These are phyloP conservation scores for Spencermartinsiella ligniputridi DNA, from an alignment of 1,139 yeast species.

Conservation along the genomic window DNA sequence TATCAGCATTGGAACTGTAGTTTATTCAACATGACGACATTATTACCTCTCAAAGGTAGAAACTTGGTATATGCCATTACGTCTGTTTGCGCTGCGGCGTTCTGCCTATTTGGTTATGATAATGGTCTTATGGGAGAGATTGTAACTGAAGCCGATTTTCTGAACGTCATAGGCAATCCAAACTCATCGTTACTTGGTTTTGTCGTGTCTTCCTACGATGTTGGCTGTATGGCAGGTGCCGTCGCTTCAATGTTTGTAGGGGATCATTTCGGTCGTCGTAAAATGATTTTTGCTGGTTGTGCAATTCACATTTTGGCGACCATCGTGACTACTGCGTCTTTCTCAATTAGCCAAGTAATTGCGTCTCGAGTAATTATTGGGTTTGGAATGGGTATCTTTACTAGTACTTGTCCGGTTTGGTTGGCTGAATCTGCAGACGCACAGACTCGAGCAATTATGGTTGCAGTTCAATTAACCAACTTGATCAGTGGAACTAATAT, in stretches of 20 bases:
- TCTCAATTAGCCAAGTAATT: conserved; percentile 41
- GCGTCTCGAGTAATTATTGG: conserved; percentile 55
- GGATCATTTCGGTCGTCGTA: conserved; percentile 12
- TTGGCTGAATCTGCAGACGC: conserved; percentile 56
- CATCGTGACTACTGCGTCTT: conserved; percentile 44
- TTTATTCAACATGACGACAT: not conserved
- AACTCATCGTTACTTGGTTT: conserved; percentile 18
- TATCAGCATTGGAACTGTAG: not conserved
- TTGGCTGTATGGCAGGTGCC: conserved; percentile 14
- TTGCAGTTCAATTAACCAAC: conserved; percentile 46
- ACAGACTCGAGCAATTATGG: conserved; percentile 47
- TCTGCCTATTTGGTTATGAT: conserved; percentile 58
- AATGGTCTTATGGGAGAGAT: conserved; percentile 60
- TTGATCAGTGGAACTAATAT: conserved; percentile 64
- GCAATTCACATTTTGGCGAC: conserved; percentile 42
- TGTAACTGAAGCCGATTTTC: conserved; percentile 39
- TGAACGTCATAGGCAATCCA: conserved; percentile 9
- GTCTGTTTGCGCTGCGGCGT: conserved; percentile 4
- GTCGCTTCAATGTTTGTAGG: conserved; percentile 2
- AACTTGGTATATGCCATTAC: conserved; percentile 1
- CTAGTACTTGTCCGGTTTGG: conserved; percentile 57
- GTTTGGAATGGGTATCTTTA: conserved; percentile 55
- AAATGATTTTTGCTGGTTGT: conserved; percentile 15
- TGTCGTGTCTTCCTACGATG: conserved; percentile 15
- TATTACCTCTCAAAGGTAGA: not conserved